phyloP scores from a whole-genome alignment of 306 rosid species.

The Sicyos edulis region DNA sequence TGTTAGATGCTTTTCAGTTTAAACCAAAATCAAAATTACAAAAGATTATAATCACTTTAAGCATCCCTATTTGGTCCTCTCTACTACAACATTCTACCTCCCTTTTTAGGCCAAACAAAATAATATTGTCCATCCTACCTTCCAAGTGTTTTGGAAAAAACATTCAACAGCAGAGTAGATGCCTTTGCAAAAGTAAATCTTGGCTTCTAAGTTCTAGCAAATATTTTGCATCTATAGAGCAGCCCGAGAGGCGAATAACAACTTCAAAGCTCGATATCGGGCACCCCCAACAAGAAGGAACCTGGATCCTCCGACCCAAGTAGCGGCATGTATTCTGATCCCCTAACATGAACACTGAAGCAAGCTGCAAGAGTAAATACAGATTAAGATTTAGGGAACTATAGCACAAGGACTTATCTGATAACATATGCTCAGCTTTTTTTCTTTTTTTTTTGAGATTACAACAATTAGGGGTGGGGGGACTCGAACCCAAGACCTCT shows the following conservation, averaged over 20 bases:
- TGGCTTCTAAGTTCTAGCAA: background rate
- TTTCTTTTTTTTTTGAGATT: no score
- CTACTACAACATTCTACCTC: background rate
- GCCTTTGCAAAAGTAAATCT: background rate
- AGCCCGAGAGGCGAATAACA: slow-evolving; percentile 18
- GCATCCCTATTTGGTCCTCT: background rate
- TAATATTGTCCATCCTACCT: background rate
- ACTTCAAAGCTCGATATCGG: slow-evolving; percentile 62
- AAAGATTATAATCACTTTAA: background rate
- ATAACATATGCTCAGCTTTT: no score
- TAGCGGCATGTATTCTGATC: slow-evolving; percentile 81
- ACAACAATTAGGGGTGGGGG: no score
- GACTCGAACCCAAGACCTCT: no score
- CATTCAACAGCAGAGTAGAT: background rate
- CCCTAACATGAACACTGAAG: slow-evolving; percentile 89
- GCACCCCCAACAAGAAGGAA: slow-evolving; percentile 63
- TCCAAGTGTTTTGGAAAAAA: background rate
- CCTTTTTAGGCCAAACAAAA: background rate
- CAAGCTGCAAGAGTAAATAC: slow-evolving; percentile 60
- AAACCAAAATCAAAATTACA: no score
- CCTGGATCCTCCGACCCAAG: slow-evolving; percentile 62
- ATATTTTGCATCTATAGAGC: background rate
- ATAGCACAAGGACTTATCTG: no score
- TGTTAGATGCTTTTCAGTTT: no score
- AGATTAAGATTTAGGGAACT: background rate